These are phyloP conservation scores for Neurospora pannonica DNA, from an alignment of 495 filamentous ascomycete genomes.

Conservation along the genomic window DNA sequence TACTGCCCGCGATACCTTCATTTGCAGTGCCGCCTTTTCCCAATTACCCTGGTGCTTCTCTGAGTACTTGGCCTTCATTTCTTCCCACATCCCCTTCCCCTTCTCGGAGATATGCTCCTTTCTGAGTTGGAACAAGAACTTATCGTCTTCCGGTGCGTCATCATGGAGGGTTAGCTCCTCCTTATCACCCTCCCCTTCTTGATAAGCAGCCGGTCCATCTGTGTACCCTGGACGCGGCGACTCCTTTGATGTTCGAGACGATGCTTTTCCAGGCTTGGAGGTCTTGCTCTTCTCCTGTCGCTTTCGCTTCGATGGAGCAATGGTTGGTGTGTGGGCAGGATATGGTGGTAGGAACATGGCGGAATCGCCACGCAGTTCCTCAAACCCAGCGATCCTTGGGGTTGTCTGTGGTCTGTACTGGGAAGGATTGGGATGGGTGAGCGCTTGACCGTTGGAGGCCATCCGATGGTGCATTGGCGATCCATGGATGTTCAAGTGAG, in stretches of 20 bases:
- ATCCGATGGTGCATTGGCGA: conserved; percentile 18
- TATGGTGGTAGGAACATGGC: conserved; percentile 12
- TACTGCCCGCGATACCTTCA: conserved; percentile 39
- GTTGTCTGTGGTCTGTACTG: conserved; percentile 11
- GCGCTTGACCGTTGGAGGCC: conserved; percentile 11
- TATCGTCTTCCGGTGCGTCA: conserved; percentile 38
- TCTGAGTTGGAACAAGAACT: conserved; percentile 32
- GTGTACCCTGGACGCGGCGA: conserved; percentile 7
- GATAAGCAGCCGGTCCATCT: not conserved
- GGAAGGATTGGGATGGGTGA: conserved; percentile 15
- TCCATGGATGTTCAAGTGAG: conserved; percentile 9
- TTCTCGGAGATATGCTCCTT: conserved; percentile 34
- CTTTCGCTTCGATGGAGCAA: conserved; percentile 2
- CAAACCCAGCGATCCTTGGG: conserved; percentile 16
- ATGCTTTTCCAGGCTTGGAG: conserved; percentile 11
- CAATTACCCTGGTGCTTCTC: conserved; percentile 29
- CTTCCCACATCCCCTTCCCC: conserved; percentile 45
- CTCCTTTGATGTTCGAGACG: conserved; percentile 15
- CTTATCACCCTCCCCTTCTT: conserved; percentile 8
- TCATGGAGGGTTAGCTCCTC: conserved; percentile 25
- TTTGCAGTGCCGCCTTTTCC: conserved; percentile 37
- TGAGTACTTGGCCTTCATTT: conserved; percentile 37
- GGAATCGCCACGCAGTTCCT: conserved; percentile 18
- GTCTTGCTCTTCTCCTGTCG: conserved; percentile 16
- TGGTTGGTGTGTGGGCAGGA: conserved; percentile 18